Evolutionary conservation across 2,329 filamentous ascomycete species (phyloP).

Genomic region (Penicillium sclerotigenum): DNA sequence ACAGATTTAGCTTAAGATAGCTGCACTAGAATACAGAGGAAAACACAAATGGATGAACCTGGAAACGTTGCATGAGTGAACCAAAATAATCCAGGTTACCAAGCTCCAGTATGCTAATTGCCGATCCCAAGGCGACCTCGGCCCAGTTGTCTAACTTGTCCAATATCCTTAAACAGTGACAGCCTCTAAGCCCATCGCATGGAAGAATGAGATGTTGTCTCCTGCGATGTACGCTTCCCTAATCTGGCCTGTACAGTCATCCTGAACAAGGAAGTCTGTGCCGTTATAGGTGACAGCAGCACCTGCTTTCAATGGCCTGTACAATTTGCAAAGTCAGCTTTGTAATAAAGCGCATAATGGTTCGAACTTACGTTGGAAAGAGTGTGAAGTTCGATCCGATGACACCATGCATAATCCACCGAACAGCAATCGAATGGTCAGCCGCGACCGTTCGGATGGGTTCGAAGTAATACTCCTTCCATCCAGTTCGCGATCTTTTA

Average conservation of each 20-base stretch:
- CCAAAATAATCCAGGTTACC: background rate
- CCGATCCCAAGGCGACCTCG: background rate
- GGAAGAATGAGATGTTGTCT: constrained; percentile 7
- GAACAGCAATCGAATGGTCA: too few relatives aligned
- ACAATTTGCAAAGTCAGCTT: background rate
- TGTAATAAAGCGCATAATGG: background rate
- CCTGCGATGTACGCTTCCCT: constrained; percentile 2
- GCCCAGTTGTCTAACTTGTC: too few relatives aligned
- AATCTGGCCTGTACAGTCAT: constrained; percentile 6
- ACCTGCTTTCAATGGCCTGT: constrained; percentile 1
- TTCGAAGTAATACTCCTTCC: too few relatives aligned
- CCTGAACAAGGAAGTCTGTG: constrained; percentile 8
- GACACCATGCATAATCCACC: too few relatives aligned
- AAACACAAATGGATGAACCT: background rate
- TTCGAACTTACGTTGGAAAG: background rate
- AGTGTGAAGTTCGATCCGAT: constrained; percentile 2
- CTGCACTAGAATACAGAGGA: background rate
- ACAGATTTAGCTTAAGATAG: background rate
- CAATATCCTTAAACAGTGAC: background rate
- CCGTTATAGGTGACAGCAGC: constrained; percentile 9
- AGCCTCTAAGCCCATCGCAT: background rate
- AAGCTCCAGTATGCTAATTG: background rate
- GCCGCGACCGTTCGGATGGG: too few relatives aligned
- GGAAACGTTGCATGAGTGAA: background rate
- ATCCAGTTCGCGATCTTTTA: too few relatives aligned